Conservation (phyloP, 768 basidiomycete species). For the Amanita rimosa region DNA sequence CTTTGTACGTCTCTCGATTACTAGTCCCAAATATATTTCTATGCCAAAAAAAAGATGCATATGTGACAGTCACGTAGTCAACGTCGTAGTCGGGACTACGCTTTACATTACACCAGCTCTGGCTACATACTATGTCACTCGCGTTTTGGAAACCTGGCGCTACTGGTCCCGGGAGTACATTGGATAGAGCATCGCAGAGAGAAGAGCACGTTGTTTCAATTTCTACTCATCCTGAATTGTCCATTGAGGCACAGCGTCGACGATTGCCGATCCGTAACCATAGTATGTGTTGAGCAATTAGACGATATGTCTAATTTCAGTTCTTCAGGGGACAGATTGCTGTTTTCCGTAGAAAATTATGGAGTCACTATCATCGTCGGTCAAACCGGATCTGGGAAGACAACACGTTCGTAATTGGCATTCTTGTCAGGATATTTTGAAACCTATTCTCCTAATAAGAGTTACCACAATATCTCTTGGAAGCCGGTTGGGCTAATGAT, state of each 20-base stretch:
- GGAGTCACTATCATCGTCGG: slow-evolving; percentile 85
- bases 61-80: too few species aligned
- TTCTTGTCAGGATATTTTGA: slow-evolving; percentile 1
- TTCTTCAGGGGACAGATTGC: slow-evolving; percentile 55
- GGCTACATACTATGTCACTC: too few species aligned
- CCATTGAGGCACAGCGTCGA: slow-evolving; percentile 69
- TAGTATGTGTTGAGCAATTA: slow-evolving; percentile 31
- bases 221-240: slow-evolving; percentile 43
- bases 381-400: slow-evolving; percentile 96
- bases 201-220: slow-evolving; percentile 62
- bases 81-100: too few species aligned
- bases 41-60: too few species aligned
- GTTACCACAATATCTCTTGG: slow-evolving; percentile 88
- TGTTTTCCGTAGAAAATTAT: slow-evolving; percentile 77
- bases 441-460: slow-evolving; percentile 36
- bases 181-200: slow-evolving; percentile 72
- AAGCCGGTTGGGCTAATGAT: slow-evolving; percentile 84
- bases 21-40: too few species aligned
- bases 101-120: too few species aligned
- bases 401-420: slow-evolving; percentile 62
- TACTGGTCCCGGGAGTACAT: slow-evolving; percentile 69
- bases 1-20: too few species aligned
- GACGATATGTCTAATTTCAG: neutral
- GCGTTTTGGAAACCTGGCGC: slow-evolving; percentile 92
- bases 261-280: slow-evolving; percentile 87